Conservation (phyloP, 2,329 filamentous ascomycete species). For the Aureobasidium lini region DNA sequence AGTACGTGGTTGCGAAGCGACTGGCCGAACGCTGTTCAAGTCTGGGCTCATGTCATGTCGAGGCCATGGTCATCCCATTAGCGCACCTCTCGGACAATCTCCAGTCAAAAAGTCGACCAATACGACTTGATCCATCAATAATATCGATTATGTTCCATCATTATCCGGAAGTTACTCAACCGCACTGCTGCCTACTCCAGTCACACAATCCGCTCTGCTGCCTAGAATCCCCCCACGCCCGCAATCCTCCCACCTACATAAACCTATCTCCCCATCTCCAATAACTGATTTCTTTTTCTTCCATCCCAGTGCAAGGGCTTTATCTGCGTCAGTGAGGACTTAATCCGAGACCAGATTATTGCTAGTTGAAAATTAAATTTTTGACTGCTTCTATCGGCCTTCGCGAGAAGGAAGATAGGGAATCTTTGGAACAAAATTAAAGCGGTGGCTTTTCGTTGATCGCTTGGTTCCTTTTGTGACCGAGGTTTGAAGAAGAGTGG, state of each 20-base stretch:
- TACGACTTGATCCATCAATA: too few relatives aligned
- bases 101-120: too few relatives aligned
- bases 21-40: too few relatives aligned
- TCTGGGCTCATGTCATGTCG: background rate
- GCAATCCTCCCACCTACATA: background rate
- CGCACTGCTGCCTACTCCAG: background rate
- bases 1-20: too few relatives aligned
- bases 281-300: background rate
- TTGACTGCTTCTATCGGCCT: background rate
- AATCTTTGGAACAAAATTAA: background rate
- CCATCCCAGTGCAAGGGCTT: conserved; percentile 1
- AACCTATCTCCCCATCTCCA: too few relatives aligned
- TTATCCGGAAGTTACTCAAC: too few relatives aligned
- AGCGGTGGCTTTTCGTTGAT: background rate
- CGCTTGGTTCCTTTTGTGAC: background rate
- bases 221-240: background rate
- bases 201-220: background rate
- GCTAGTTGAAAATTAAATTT: background rate
- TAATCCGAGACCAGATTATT: background rate
- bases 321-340: background rate
- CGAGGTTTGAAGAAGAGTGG: background rate
- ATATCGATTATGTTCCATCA: too few relatives aligned
- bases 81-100: too few relatives aligned
- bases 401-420: background rate
- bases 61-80: background rate